These are phyloP conservation scores for Botrytis squamosa DNA, from an alignment of 2,329 filamentous ascomycete species.

Conservation along the genomic window DNA sequence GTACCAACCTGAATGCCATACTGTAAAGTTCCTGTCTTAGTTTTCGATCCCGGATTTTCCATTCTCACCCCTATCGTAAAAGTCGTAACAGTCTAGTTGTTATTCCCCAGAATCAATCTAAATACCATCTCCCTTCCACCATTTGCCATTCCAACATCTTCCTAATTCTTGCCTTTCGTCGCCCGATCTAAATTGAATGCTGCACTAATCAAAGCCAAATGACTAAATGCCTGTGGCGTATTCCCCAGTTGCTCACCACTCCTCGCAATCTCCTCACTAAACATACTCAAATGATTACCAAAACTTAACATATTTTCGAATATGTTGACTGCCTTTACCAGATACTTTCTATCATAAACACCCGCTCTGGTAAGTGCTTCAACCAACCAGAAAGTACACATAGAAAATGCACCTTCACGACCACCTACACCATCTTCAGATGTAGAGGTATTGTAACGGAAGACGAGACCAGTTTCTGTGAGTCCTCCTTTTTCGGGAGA, in stretches of 20 bases:
- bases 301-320: constrained; percentile 79
- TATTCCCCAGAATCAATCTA: not conserved
- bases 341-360: constrained; percentile 63
- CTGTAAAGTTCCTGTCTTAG: not conserved
- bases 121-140: not conserved
- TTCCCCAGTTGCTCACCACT: constrained; percentile 77
- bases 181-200: constrained; percentile 71
- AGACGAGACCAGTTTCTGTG: constrained; percentile 72
- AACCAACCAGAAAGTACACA: constrained; percentile 83
- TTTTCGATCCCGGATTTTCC: not conserved
- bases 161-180: not conserved
- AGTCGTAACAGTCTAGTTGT: not conserved
- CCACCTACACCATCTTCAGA: constrained; percentile 74
- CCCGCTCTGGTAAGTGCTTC: constrained; percentile 72
- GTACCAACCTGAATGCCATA: not conserved
- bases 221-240: constrained; percentile 76
- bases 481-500: constrained; percentile 73
- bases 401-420: constrained; percentile 72
- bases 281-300: constrained; percentile 75
- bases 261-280: constrained; percentile 74
- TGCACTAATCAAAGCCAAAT: constrained; percentile 72
- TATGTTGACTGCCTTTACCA: constrained; percentile 60
- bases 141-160: not conserved
- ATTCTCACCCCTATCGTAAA: not conserved
- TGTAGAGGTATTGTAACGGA: constrained; percentile 68